Evolutionary conservation across 192 early-diverging fungal genomes (phyloP).

Genomic region (Coemansia sp.): DNA sequence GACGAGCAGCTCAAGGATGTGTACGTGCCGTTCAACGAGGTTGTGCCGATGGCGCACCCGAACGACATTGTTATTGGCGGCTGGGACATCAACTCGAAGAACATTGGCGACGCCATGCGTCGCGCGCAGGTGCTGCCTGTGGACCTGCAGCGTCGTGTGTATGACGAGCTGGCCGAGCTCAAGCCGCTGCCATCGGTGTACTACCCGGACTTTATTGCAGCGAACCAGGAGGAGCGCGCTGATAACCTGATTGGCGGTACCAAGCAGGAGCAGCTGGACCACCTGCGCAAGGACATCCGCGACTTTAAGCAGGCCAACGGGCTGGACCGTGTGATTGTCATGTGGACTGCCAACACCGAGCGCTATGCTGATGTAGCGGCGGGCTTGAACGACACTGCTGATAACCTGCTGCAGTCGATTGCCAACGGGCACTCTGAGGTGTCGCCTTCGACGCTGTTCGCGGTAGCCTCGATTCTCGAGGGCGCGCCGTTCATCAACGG

Average conservation of each 20-base stretch:
- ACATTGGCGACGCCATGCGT: slow-evolving; percentile 90
- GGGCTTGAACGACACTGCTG: slow-evolving; percentile 97
- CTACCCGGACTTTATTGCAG: slow-evolving; percentile 99
- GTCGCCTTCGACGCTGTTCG: slow-evolving; percentile 95
- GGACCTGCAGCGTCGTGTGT: slow-evolving; percentile 93
- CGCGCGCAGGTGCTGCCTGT: slow-evolving; percentile 95
- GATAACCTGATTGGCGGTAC: slow-evolving; percentile 86
- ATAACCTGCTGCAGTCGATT: slow-evolving; percentile 84
- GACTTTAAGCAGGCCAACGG: slow-evolving; percentile 87
- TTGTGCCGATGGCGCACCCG: slow-evolving; percentile 96
- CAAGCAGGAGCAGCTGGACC: slow-evolving; percentile 91
- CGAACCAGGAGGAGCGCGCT: slow-evolving; percentile 96
- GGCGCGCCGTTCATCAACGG: slow-evolving; percentile 97
- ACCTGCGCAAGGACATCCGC: slow-evolving; percentile 93
- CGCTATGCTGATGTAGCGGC: slow-evolving; percentile 71
- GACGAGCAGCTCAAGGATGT: slow-evolving; percentile 82
- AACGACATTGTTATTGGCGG: slow-evolving; percentile 97
- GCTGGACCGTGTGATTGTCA: slow-evolving; percentile 91
- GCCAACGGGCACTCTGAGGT: slow-evolving; percentile 83
- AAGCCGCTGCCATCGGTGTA: slow-evolving; percentile 94
- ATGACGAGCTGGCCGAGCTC: slow-evolving; percentile 73
- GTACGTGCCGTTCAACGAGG: slow-evolving; percentile 87
- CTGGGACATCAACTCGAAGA: slow-evolving; percentile 91
- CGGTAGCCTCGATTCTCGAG: slow-evolving; percentile 94
- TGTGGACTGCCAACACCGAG: slow-evolving; percentile 99